Base-by-base conservation (phyloP, 1,284 basidiomycete species). In the Microbotryomycetes sp. region DNA sequence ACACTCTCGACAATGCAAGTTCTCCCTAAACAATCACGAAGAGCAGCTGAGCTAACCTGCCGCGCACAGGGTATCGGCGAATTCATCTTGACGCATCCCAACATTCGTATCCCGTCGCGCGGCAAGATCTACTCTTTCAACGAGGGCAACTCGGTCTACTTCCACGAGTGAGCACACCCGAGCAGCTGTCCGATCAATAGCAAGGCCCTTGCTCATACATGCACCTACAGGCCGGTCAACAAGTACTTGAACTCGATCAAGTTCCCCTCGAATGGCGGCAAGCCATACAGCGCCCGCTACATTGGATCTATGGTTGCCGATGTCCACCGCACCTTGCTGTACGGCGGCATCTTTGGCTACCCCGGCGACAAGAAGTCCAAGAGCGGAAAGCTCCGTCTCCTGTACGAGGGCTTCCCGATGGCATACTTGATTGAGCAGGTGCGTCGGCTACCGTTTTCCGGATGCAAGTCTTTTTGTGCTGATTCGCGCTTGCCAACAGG, bases 121-220 rank as follows among this genome's bases (percentile, higher is more conserved):
- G 96, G 96, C 70, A 98, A 98, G 81, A 98, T 98, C 75, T 98
- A 99, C 81, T 97, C 93, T 21, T 94, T 97, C 83, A 99, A 98
- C 79, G 96, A 99, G 79, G 94, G 94, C 67, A 98, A 98, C 79
- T 84, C 90, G 57, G 81, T 88, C 81, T 93, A 92, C 80, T 98
- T 96, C 82, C 82, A 96, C 79, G 80, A 84, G 56, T 57, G 30
- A 50, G 55, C 35, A 71, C 73, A 21, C 59, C 70, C 23, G 30
- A n/a, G n/a, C n/a, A n/a, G n/a, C n/a, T n/a, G n/a, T n/a, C n/a
- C n/a, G n/a, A n/a, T 47, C 21, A 5, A 7, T n/a, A 45, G n/a
- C 27, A 9, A n/a, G n/a, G 29, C 21, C 28, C 54, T n/a, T 30
- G 18, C 21, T 26, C 15, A 26, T 16, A 0, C 29, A n/a, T n/a